A percentile compares a stretch with the other conserved stretches of the same genome.
These are phyloP conservation scores for Porpolomopsis calyptriformis DNA, from an alignment of 768 basidiomycete species.

Conservation along the genomic window DNA sequence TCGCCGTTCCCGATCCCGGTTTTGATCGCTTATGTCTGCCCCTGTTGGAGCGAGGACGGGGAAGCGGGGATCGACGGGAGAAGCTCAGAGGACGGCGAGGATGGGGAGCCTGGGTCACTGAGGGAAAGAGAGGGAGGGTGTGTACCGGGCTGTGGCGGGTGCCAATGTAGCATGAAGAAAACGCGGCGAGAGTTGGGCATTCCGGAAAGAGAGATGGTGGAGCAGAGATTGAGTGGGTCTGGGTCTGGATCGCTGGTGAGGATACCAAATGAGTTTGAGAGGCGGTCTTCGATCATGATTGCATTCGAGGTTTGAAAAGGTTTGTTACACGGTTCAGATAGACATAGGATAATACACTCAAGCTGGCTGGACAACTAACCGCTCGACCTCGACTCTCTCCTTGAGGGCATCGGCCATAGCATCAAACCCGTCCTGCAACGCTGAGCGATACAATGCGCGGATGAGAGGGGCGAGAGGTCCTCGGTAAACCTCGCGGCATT, in stretches of 20 bases:
- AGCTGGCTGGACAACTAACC: no score
- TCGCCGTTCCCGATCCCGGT: slow-evolving; percentile 3
- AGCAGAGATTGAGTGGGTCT: neutral
- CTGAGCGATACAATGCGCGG: neutral
- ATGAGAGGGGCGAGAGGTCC: neutral
- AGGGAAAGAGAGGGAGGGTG: no score
- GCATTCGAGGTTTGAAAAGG: slow-evolving; percentile 5
- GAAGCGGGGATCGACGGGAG: neutral
- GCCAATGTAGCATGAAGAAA: neutral
- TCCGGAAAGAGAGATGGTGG: neutral
- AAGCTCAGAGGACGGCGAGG: no score
- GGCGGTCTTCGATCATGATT: slow-evolving; percentile 2
- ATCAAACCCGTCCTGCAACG: neutral
- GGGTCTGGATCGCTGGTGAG: slow-evolving; percentile 1
- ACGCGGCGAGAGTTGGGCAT: neutral
- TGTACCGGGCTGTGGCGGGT: no score
- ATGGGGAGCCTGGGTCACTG: no score
- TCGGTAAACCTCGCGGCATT: neutral
- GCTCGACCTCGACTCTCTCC: neutral
- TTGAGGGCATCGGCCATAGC: neutral
- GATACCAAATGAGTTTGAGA: slow-evolving; percentile 5
- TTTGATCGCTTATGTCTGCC: neutral
- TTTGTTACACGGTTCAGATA: no score
- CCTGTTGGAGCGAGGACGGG: neutral
- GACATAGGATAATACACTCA: no score